phyloP scores from a whole-genome alignment of 2,329 filamentous ascomycete species.

The Stagonosporopsis chrysanthemi region DNA sequence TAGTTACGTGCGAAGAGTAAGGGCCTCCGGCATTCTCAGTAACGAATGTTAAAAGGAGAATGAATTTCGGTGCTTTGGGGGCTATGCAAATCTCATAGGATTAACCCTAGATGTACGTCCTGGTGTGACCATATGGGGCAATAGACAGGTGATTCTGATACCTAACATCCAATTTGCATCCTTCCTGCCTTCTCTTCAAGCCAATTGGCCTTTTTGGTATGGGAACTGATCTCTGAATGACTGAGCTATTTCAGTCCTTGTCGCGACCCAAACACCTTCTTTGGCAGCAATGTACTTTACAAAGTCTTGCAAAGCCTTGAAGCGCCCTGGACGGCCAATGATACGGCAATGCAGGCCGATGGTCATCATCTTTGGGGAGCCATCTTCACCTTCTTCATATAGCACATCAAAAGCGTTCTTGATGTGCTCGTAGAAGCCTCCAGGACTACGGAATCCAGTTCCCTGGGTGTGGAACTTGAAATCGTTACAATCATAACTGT shows the following conservation, averaged over 20 bases:
- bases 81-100: too few species aligned
- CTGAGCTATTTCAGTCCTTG: conserved; percentile 61
- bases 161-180: too few species aligned
- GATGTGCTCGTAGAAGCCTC: conserved; percentile 52
- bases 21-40: too few species aligned
- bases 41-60: too few species aligned
- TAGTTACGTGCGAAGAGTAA: too few species aligned
- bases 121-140: not conserved
- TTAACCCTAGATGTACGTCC: not conserved
- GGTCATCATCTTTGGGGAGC: conserved; percentile 60
- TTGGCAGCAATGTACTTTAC: conserved; percentile 62
- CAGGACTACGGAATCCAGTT: conserved; percentile 56
- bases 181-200: conserved; percentile 13
- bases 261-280: conserved; percentile 64
- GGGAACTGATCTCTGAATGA: conserved; percentile 59
- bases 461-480: conserved; percentile 56
- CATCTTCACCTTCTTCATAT: conserved; percentile 59
- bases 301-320: conserved; percentile 60
- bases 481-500: conserved; percentile 63
- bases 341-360: conserved; percentile 63
- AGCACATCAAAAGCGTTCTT: conserved; percentile 63
- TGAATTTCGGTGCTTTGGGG: too few species aligned
- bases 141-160: too few species aligned
- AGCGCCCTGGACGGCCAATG: conserved; percentile 61
- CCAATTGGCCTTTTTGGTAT: conserved; percentile 55